Evolutionary conservation across 2,329 filamentous ascomycete species (phyloP), one percentile per base, ranked within the genome.

Genomic region (Monilinia polystroma): DNA sequence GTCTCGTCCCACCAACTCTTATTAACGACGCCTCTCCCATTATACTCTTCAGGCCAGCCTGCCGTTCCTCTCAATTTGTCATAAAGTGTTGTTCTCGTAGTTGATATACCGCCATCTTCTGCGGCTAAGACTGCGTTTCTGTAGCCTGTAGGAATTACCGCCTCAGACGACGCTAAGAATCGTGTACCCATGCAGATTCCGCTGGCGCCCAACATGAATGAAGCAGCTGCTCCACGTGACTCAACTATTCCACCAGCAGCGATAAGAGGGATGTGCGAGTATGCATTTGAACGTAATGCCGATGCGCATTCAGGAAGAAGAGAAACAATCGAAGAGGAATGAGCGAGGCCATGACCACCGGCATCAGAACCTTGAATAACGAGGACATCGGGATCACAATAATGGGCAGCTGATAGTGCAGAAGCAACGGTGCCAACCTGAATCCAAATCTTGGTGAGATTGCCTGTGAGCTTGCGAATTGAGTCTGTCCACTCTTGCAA

Each of bases 11-110:
- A 68, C 66, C 77, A 85, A 66, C 81, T 87, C 70, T 78, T 74
- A 71, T 89, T 89, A 8, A 85, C 74, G 2, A 89, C 77, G 0
- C 82, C 84, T n/a, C 87, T 78, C 0, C 81, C 87, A 74, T 85
- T 83, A 72, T 87, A 88, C 18, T 76, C 76, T 47, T 77, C 75
- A 0, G 86, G 85, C 87, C 87, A 90, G 2, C 80, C 81, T 23
- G 78, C 79, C 0, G 85, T 89, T 0, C 85, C 85, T 5, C 86
- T 75, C 6, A 85, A 72, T 5, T 72, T 73, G 74, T 86, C 83
- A 72, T 84, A 86, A 1, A 85, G 73, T 51, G 79, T 81, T 3
- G 81, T 83, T 59, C 83, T 73, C 8, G 79, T 78, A 0, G 84
- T 86, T n/a, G 70, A 79, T 56, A 80, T 75, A 0, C 84, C 84